phyloP scores from a whole-genome alignment of 139 green algal species.

The Limnomonas spitsbergensis region DNA sequence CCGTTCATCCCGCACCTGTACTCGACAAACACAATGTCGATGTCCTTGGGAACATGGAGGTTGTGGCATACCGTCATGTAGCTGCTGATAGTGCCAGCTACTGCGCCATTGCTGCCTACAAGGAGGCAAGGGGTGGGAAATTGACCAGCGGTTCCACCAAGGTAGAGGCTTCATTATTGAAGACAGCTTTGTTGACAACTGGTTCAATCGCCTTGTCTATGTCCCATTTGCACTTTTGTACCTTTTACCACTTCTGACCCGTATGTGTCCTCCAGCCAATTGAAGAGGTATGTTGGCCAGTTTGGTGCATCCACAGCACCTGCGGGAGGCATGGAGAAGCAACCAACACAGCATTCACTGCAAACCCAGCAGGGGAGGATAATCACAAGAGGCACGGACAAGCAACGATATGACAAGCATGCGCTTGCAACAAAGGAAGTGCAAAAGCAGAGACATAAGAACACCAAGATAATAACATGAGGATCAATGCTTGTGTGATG shows the following conservation, averaged over 20 bases:
- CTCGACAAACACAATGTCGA: conserved; percentile 26
- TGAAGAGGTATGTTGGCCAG: conserved; percentile 12
- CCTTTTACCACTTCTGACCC: background rate
- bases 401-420: too few relatives aligned
- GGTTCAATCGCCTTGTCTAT: background rate
- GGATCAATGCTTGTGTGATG: too few relatives aligned
- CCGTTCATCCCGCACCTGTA: too few relatives aligned
- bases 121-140: background rate
- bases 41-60: conserved; percentile 27
- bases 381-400: too few relatives aligned
- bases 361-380: too few relatives aligned
- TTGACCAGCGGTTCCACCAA: background rate
- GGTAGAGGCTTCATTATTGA: background rate
- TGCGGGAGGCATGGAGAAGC: too few relatives aligned
- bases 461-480: too few relatives aligned
- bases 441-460: too few relatives aligned
- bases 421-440: too few relatives aligned
- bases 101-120: conserved; percentile 15
- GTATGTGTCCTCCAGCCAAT: conserved; percentile 1
- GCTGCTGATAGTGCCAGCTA: conserved; percentile 23
- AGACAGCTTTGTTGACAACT: background rate
- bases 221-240: background rate
- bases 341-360: too few relatives aligned
- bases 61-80: conserved; percentile 40
- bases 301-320: conserved; percentile 16